Evolutionary conservation across 202 grass and related monocot genomes (phyloP).

Genomic region (Sporobolus alterniflorus): DNA sequence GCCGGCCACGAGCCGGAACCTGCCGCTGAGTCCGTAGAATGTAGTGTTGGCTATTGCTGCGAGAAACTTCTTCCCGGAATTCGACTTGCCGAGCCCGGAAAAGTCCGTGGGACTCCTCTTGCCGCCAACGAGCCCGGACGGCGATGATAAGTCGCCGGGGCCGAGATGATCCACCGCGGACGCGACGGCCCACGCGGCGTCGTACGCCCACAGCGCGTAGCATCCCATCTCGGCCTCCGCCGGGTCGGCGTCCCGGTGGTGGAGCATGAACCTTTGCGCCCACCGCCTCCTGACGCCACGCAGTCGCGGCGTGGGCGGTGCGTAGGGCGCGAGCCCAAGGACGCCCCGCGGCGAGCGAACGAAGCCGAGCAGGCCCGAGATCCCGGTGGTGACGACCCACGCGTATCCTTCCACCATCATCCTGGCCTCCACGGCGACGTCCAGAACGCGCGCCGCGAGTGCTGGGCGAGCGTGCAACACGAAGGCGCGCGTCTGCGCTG

Average conservation of each 20-base stretch:
- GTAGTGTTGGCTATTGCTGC: conserved; percentile 20
- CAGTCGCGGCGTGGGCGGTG: conserved; percentile 19
- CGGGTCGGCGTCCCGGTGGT: conserved; percentile 33
- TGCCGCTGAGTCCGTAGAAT: conserved; percentile 57
- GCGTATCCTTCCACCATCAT: conserved; percentile 63
- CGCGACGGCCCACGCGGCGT: conserved; percentile 79
- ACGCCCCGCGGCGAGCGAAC: conserved; percentile 54
- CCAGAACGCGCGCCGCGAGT: conserved; percentile 51
- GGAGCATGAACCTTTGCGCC: conserved; percentile 51
- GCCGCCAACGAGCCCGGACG: conserved; percentile 27
- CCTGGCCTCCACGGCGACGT: conserved; percentile 14
- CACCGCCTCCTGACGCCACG: conserved; percentile 47
- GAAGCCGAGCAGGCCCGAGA: conserved; percentile 49
- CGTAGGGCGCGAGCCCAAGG: conserved; percentile 56
- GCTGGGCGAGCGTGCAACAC: conserved; percentile 58
- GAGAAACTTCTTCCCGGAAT: conserved; percentile 42
- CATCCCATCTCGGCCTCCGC: conserved; percentile 16
- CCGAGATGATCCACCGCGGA: conserved; percentile 41
- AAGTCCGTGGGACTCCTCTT: conserved; percentile 47
- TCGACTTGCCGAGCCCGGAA: conserved; percentile 53
- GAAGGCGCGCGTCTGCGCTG: conserved; percentile 73
- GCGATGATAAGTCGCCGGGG: conserved; percentile 1
- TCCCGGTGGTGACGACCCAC: conserved; percentile 68
- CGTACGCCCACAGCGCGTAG: conserved; percentile 75
- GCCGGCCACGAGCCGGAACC: conserved; percentile 48